Conservation (phyloP, 441 rosid genomes). For the Omphalea diandra region DNA sequence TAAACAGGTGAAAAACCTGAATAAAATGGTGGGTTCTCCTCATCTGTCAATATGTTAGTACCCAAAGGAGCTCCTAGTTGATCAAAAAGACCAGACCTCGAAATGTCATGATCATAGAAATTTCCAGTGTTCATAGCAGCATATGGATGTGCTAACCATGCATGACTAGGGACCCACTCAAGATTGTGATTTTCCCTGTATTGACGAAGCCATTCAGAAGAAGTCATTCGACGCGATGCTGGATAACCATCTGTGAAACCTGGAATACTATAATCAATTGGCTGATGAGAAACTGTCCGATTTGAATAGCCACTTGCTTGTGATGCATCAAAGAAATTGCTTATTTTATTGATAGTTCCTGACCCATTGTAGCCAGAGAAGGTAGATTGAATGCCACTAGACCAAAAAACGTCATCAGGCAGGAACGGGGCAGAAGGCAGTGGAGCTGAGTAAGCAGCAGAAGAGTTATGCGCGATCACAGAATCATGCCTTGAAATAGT, state of each 20-base stretch:
- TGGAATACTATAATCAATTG: constrained; percentile 30
- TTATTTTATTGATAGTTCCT: constrained; percentile 28
- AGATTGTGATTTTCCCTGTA: constrained; percentile 71
- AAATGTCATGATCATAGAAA: constrained; percentile 31
- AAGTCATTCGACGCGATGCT: constrained; percentile 47
- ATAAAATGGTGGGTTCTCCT: constrained; percentile 23
- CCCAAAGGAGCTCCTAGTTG: constrained; percentile 50
- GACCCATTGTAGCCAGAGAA: constrained; percentile 24
- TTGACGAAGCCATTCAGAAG: constrained; percentile 94
- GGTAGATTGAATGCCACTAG: constrained; percentile 27
- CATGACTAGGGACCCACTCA: constrained; percentile 31
- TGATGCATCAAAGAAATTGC: constrained; percentile 28
- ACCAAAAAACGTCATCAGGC: constrained; percentile 77
- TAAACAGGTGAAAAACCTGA: constrained; percentile 39
- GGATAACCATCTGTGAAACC: constrained; percentile 42
- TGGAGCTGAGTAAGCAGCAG: constrained; percentile 56
- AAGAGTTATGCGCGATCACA: constrained; percentile 21
- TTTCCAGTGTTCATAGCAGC: constrained; percentile 37
- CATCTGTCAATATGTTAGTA: constrained; percentile 34
- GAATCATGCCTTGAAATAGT: constrained; percentile 27
- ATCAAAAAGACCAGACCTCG: constrained; percentile 45
- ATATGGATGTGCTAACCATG: constrained; percentile 35
- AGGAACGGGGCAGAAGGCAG: constrained; percentile 87
- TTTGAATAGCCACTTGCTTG: constrained; percentile 35
- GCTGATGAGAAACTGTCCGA: constrained; percentile 36